These are phyloP conservation scores for Dendrocalamus latiflorus DNA, from an alignment of 202 grass and related monocot genomes.

Conservation along the genomic window DNA sequence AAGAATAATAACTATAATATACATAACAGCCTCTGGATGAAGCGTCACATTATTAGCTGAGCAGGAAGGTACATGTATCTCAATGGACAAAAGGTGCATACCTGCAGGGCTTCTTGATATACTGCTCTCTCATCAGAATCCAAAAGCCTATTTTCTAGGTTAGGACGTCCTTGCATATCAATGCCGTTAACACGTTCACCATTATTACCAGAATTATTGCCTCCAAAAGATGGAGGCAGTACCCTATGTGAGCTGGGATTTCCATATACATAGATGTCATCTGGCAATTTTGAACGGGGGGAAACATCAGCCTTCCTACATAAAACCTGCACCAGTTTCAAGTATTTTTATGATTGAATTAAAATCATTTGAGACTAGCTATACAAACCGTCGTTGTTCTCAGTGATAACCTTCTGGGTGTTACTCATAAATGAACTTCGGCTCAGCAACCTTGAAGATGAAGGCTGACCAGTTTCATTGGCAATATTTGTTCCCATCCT, in stretches of 20 bases:
- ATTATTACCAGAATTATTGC: constrained; percentile 30
- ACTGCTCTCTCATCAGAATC: constrained; percentile 77
- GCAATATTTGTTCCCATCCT: constrained; percentile 21
- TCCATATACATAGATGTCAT: constrained; percentile 56
- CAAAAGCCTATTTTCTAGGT: constrained; percentile 49
- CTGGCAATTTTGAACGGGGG: constrained; percentile 36
- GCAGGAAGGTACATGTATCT: constrained; percentile 20
- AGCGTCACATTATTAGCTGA: constrained; percentile 11
- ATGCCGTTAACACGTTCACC: constrained; percentile 20
- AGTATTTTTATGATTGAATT: constrained; percentile 2
- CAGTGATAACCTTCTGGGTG: constrained; percentile 25
- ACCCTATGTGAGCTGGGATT: constrained; percentile 46
- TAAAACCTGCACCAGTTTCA: not conserved
- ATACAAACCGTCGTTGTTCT: constrained; percentile 44
- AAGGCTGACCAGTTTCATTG: constrained; percentile 38
- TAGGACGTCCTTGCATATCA: constrained; percentile 50
- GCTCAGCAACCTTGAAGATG: constrained; percentile 24
- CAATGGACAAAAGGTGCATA: constrained; percentile 22
- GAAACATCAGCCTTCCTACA: constrained; percentile 12
- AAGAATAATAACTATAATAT: not conserved
- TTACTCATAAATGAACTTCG: constrained; percentile 28
- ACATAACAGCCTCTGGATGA: not conserved
- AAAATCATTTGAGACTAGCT: constrained; percentile 7
- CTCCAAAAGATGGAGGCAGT: constrained; percentile 53
- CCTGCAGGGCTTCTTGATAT: too few species aligned